Base-by-base conservation (phyloP, 2,329 filamentous ascomycete species). In the Sporothrix humicola region DNA sequence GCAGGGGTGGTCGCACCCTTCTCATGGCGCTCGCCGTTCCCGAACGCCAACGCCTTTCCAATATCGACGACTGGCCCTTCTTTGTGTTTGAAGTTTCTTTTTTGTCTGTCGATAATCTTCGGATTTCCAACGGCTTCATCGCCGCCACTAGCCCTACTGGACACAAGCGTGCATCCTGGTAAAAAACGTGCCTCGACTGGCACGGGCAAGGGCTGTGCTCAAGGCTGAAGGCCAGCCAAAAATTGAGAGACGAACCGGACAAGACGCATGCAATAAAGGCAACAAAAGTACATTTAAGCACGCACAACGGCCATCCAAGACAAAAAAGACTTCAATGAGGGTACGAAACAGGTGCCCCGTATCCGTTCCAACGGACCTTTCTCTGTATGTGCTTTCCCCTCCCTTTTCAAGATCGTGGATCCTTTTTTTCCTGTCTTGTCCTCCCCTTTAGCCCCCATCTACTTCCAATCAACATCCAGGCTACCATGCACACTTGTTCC, bases 191-290 rank as follows among this genome's bases (percentile, higher is more conserved):
- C 69, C 31, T 59, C 13, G n/a, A 61, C 44, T 52, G 44, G 69
- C 46, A 63, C 54, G 17, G 69, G n/a, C n/a, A 72, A 2, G 56
- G 71, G 71, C 71, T 66, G 48, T 56, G 59, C 59, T 72, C 31
- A 66, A 66, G 71, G 59, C 71, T 72, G 59, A 66, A 58, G 61
- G 23, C 31, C 17, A 3, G 2, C 48, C n/a, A 17, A 61, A 61
- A 42, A 46, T 13, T 13, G n/a, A 56, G 59, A 42, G 8, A 63
- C 31, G 23, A 26, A 26, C 5, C 9, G 2, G 17, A 46, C 56
- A 59, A 37, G 59, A 37, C 7, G 31, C 4, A 37, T 37, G 31
- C 31, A 37, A 37, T 37, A 26, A 31, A 44, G 31, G 56, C 10
- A 52, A 6, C 15, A 63, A 23, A 63, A 37, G 58, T 37, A 37